phyloP scores from a whole-genome alignment of 306 rosid genomes.

The Trifolium dubium region DNA sequence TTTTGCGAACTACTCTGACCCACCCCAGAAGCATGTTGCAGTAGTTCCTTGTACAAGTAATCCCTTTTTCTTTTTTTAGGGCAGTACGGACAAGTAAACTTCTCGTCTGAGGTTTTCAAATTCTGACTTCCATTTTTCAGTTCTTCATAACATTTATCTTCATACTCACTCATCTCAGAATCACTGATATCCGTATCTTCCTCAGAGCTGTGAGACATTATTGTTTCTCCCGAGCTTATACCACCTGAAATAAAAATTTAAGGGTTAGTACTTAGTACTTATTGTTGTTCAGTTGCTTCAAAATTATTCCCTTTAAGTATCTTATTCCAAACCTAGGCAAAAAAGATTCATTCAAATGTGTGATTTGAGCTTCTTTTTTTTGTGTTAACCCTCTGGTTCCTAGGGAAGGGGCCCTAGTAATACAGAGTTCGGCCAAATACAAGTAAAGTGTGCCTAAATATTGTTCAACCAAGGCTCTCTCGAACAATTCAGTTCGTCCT shows the following conservation, averaged over 20 bases:
- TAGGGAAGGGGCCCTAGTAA: too few relatives aligned
- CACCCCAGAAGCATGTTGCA: constrained; percentile 97
- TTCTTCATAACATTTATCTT: constrained; percentile 61
- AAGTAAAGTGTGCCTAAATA: too few relatives aligned
- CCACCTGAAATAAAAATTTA: constrained; percentile 45
- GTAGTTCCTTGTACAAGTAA: constrained; percentile 69
- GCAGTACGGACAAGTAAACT: constrained; percentile 87
- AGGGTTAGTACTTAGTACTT: constrained; percentile 1
- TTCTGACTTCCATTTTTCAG: constrained; percentile 69
- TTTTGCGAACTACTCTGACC: constrained; percentile 86
- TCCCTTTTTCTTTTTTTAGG: constrained; percentile 72
- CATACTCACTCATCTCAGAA: constrained; percentile 68
- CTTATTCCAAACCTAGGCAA: neutral
- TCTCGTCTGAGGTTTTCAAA: constrained; percentile 67
- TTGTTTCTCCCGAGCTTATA: constrained; percentile 45
- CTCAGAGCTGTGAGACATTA: constrained; percentile 57
- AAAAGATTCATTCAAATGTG: neutral
- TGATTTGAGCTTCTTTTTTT: neutral
- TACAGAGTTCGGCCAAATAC: too few relatives aligned
- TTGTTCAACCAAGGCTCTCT: too few relatives aligned
- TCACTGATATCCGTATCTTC: constrained; percentile 83
- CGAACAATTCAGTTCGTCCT: too few relatives aligned
- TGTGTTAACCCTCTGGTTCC: too few relatives aligned
- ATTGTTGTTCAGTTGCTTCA: neutral
- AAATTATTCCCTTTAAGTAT: neutral